Evolutionary conservation across 495 filamentous ascomycete species (phyloP).

Genomic region (Aspergillus coremiiformis): DNA sequence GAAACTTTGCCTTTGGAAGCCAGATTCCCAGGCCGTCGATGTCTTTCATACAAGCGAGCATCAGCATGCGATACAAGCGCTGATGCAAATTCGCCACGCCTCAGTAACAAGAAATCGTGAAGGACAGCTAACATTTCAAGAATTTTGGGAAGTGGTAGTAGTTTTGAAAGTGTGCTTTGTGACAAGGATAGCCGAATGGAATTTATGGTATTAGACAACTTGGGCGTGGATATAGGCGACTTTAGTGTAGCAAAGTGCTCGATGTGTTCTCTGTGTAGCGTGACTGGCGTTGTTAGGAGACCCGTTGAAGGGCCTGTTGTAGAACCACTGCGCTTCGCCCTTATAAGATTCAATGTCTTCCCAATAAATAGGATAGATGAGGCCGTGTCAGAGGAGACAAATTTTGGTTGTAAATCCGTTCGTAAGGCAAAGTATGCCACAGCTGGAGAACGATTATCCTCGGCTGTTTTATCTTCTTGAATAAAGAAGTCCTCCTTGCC

Average conservation of each 20-base stretch:
- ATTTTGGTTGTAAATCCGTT: constrained; percentile 58
- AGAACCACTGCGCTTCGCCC: constrained; percentile 39
- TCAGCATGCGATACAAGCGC: constrained; percentile 79
- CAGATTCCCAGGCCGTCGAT: constrained; percentile 22
- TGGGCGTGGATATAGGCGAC: constrained; percentile 64
- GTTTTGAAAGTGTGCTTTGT: constrained; percentile 67
- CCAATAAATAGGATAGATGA: constrained; percentile 87
- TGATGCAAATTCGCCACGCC: constrained; percentile 84
- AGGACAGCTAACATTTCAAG: constrained; percentile 69
- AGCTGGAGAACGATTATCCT: constrained; percentile 23
- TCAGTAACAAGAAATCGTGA: constrained; percentile 79
- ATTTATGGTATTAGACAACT: constrained; percentile 61
- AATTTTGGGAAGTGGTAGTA: constrained; percentile 69
- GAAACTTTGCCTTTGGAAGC: constrained; percentile 17
- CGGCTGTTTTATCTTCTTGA: constrained; percentile 32
- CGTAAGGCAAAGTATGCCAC: constrained; percentile 48
- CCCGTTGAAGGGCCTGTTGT: constrained; percentile 27
- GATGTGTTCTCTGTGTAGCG: constrained; percentile 66
- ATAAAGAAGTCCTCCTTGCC: constrained; percentile 80
- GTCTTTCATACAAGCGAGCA: constrained; percentile 53
- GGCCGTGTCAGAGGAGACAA: constrained; percentile 68
- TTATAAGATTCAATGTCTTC: constrained; percentile 75
- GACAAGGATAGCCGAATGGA: constrained; percentile 75
- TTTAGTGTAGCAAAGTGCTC: constrained; percentile 59
- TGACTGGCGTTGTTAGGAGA: constrained; percentile 47